Base-by-base conservation (phyloP, 306 rosid species). In the Delonix regia region DNA sequence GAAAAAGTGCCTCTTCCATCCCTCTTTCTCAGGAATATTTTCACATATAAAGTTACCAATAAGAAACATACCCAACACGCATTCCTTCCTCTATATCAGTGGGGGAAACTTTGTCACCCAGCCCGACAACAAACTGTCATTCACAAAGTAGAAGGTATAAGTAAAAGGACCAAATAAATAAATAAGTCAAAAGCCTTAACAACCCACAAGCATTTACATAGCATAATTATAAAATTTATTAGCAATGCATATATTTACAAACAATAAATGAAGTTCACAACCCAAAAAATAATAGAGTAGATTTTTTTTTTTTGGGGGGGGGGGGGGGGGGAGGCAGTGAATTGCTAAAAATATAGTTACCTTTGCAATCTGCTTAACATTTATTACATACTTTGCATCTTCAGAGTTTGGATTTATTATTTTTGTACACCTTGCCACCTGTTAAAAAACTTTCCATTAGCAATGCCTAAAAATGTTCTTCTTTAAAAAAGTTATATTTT, bases 51-150 rank as follows among this genome's bases (percentile, higher is more conserved):
- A 22, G 55, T 28, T 11, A 78, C 38, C 16, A 38, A 85, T 28
- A 18, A 69, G 63, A 53, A 49, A 79, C 97, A 70, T 86, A 93
- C 97, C 97, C 97, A 25, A 93, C 97, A 64, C 97, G 96, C 97
- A 93, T 93, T 59, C 97, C 97, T 83, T 93, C 97, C 80, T 93
- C 97, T 61, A 93, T 90, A 81, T 93, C 97, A n/a, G 97, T 93
- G 34, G 96, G 94, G 48, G 97, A 93, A 80, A 93, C 97, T 82
- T 93, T 93, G 83, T 93, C 97, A 52, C 97, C 97, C 38, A 93
- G 87, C 48, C 97, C 97, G 52, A 93, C 97, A 30, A 93, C 97
- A 85, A 93, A 93, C 97, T 92, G 88, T 44, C 76, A 44, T 60
- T 15, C 7, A 44, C 22, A 77, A 77, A 57, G 60, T 7, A 55